A percentile compares a stretch with the other conserved stretches of the same genome.
Evolutionary conservation across 1,139 yeast genomes (phyloP).

Genomic region (Yamadazyma dendronema): DNA sequence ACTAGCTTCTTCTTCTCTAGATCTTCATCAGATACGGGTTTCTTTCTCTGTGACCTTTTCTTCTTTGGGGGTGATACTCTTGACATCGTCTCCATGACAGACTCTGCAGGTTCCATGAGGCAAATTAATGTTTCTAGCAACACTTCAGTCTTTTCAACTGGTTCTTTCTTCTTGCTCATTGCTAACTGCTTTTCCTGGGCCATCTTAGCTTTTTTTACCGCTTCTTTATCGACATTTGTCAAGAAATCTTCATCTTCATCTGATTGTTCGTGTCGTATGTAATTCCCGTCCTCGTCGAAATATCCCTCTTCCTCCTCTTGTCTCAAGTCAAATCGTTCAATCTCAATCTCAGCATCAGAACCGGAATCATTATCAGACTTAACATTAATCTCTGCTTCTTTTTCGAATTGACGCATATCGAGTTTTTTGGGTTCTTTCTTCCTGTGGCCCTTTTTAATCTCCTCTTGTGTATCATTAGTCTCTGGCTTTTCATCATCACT

Average conservation of each 20-base stretch:
- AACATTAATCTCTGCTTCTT: constrained; percentile 5
- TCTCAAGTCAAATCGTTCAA: constrained; percentile 63
- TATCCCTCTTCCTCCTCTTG: constrained; percentile 59
- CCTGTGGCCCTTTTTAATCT: constrained; percentile 51
- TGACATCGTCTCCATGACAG: constrained; percentile 60
- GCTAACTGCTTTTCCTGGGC: constrained; percentile 29
- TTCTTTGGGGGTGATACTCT: constrained; percentile 34
- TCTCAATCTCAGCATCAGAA: constrained; percentile 8
- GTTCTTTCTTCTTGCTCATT: background rate
- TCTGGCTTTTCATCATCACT: constrained; percentile 21
- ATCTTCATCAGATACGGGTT: constrained; percentile 15
- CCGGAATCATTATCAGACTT: background rate
- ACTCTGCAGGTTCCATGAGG: constrained; percentile 57
- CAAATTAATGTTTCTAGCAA: constrained; percentile 38
- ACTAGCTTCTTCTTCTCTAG: constrained; percentile 26
- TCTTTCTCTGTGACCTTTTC: constrained; percentile 16
- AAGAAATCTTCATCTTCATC: constrained; percentile 26
- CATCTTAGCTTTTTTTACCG: constrained; percentile 45
- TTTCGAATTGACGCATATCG: constrained; percentile 32
- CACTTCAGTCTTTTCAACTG: constrained; percentile 1
- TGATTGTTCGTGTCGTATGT: constrained; percentile 39
- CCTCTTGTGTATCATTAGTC: background rate
- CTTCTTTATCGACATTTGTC: constrained; percentile 45
- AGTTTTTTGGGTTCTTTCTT: constrained; percentile 54
- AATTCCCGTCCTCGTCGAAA: constrained; percentile 65